Percentiles rank a stretch among this genome's conserved stretches.
Evolutionary conservation across 208 protist species (phyloP).

Genomic region (Acanthamoeba sp.): DNA sequence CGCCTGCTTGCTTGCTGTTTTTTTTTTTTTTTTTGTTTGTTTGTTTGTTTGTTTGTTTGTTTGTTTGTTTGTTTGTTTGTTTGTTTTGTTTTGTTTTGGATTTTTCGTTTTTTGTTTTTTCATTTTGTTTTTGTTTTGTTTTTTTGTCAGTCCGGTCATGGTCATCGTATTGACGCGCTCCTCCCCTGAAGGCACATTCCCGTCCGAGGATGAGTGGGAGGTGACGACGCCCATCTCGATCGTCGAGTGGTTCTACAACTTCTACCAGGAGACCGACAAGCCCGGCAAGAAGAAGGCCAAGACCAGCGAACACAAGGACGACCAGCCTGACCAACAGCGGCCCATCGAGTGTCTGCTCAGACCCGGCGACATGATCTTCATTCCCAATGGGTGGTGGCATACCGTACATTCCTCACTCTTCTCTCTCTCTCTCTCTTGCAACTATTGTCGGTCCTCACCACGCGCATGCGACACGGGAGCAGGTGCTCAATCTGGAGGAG

Average conservation of each 20-base stretch:
- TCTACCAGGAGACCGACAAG: conserved; percentile 71
- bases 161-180: not conserved
- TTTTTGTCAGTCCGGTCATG: too few species aligned
- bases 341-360: conserved; percentile 28
- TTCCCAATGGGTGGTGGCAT: not conserved
- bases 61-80: too few species aligned
- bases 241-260: conserved; percentile 82
- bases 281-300: conserved; percentile 59
- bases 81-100: too few species aligned
- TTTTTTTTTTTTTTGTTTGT: not conserved
- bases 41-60: too few species aligned
- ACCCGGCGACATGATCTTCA: conserved; percentile 43
- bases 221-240: conserved; percentile 76
- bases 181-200: not conserved
- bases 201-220: conserved; percentile 21
- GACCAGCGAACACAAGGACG: not conserved
- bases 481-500: conserved; percentile 76
- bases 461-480: not conserved
- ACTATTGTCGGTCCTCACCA: not conserved
- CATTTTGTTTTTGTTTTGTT: too few species aligned
- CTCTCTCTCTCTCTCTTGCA: not conserved
- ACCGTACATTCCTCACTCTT: not conserved
- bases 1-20: not conserved
- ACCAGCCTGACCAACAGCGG: not conserved
- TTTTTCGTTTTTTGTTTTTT: not conserved